Base-by-base conservation (phyloP, 441 rosid genomes). In the Dalechampia spathulata region DNA sequence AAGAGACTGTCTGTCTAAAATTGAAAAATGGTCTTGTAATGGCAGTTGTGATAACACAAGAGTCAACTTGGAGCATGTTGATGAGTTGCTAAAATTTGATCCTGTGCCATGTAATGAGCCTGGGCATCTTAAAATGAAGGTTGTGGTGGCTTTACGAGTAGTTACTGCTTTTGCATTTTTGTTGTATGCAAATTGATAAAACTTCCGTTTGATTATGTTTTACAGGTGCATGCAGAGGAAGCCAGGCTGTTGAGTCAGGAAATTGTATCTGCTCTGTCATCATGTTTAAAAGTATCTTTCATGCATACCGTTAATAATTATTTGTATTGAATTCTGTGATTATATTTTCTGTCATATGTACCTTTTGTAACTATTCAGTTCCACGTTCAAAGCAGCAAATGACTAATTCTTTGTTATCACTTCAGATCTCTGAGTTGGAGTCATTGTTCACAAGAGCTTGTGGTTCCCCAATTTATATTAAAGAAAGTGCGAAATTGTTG, bases 101-200 rank as follows among this genome's bases (percentile, higher is more conserved):
- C 79, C 87, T 22, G 61, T 72, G 58, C 97, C 93, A 38, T 89
- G 92, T 68, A 65, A 78, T 64, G 89, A 75, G 49, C 76, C 89
- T 53, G 84, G 73, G 58, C 67, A 75, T 82, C 77, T 65, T 44
- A 78, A 76, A 58, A 70, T 93, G 80, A 82, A 93, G 99, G 99
- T 93, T 55, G 28, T 44, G 42, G 49, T 61, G 62, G 52, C 66
- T 57, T 52, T 28, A 19, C 56, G 61, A 32, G 52, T 60, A 58
- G 53, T 40, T 66, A 70, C 14, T 46, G 17, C 43, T 55, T n/a
- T 56, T 43, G 46, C 21, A 34, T 28, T 36, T 54, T 40, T 59
- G 11, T 67, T 57, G n/a, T 30, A 36, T 46, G 17, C 39, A 23
- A 41, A 46, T 51, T 36, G 49, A 39, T 43, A 22, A 52, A 60